Conservation (phyloP, 352 stramenopile genomes). For the Albugo candida region DNA sequence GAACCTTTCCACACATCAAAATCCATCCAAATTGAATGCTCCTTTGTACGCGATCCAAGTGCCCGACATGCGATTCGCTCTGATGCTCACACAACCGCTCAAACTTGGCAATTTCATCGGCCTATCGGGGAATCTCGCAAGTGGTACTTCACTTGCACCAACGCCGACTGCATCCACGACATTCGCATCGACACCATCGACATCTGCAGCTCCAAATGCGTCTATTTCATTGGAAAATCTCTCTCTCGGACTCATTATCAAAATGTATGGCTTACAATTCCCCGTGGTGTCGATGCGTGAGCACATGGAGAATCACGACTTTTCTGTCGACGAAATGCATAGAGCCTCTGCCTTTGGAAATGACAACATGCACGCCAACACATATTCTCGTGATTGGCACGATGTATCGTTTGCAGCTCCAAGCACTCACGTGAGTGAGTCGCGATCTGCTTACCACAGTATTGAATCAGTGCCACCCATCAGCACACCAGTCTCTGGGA, state of each 20-base stretch:
- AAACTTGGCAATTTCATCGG: too few relatives aligned
- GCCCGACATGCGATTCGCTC: conserved; percentile 37
- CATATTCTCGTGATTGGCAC: neutral
- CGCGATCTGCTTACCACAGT: too few relatives aligned
- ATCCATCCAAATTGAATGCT: conserved; percentile 29
- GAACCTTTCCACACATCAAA: neutral
- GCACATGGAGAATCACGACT: conserved; percentile 1
- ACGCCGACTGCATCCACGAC: neutral
- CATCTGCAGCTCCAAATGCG: conserved; percentile 6
- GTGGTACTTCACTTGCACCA: too few relatives aligned
- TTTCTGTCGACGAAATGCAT: neutral
- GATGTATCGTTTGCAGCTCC: too few relatives aligned
- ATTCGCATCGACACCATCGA: conserved; percentile 7
- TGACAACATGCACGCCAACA: neutral
- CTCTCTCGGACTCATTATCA: conserved; percentile 49
- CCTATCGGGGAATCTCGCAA: too few relatives aligned
- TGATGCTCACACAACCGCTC: conserved; percentile 2
- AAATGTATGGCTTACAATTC: conserved; percentile 50
- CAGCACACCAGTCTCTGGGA: too few relatives aligned
- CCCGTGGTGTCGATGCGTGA: too few relatives aligned
- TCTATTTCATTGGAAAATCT: conserved; percentile 42
- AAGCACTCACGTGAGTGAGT: too few relatives aligned
- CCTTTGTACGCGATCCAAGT: conserved; percentile 36
- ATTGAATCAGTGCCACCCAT: too few relatives aligned
- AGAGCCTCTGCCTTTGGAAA: conserved; percentile 1